Evolutionary conservation across 768 basidiomycete species (phyloP).

Genomic region (Mycena leptocephala): DNA sequence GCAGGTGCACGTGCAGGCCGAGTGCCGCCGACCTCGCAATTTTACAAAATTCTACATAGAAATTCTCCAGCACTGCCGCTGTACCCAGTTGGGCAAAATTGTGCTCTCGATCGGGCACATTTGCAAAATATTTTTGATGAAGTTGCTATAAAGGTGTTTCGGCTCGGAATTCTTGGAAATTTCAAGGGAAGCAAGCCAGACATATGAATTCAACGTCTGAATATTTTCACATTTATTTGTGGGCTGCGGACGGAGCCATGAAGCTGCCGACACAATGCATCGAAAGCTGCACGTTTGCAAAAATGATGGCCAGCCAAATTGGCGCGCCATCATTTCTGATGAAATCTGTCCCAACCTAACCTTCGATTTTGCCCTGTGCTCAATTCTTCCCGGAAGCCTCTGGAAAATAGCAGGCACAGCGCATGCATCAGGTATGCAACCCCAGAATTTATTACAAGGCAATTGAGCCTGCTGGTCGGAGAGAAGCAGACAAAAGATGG

Average conservation of each 20-base stretch:
- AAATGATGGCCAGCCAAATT: too few relatives aligned
- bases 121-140: too few relatives aligned
- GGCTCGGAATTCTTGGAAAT: too few relatives aligned
- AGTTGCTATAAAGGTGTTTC: too few relatives aligned
- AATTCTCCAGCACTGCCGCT: too few relatives aligned
- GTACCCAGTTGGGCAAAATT: too few relatives aligned
- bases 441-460: not conserved
- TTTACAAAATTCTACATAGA: too few relatives aligned
- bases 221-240: not conserved
- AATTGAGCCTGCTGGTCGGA: slow-evolving; percentile 73
- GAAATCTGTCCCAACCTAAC: not conserved
- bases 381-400: not conserved
- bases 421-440: not conserved
- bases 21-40: too few relatives aligned
- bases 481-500: slow-evolving; percentile 85
- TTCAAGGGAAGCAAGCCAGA: too few relatives aligned
- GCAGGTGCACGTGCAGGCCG: too few relatives aligned
- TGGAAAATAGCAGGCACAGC: not conserved
- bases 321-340: too few relatives aligned
- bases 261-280: not conserved
- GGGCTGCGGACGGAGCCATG: not conserved
- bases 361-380: not conserved
- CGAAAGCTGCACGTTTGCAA: not conserved
- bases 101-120: too few relatives aligned
- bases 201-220: not conserved